Percentiles rank a stretch among this genome's conserved stretches.
Evolutionary conservation across 2,329 filamentous ascomycete species (phyloP).

Genomic region (Alternaria sp.): DNA sequence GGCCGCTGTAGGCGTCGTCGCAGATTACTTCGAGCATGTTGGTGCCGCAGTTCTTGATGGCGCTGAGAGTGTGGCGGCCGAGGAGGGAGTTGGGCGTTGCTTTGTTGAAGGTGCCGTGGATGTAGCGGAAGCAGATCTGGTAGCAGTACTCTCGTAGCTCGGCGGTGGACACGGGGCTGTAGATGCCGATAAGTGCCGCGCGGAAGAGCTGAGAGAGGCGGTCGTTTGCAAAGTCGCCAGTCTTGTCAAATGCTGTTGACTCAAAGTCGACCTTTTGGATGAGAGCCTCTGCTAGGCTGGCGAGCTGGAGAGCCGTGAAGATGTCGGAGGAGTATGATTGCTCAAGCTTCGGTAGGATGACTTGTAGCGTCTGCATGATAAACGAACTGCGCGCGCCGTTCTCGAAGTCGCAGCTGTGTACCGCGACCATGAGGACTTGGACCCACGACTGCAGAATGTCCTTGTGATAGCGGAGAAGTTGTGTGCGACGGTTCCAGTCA

Average conservation of each 20-base stretch:
- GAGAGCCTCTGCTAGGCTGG: conserved; percentile 74
- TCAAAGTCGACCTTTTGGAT: conserved; percentile 73
- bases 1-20: conserved; percentile 89
- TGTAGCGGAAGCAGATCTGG: conserved; percentile 86
- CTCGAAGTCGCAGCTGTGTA: conserved; percentile 82
- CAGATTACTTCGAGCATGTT: conserved; percentile 84
- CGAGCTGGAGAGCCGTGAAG: conserved; percentile 75
- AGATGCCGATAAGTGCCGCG: conserved; percentile 79
- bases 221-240: conserved; percentile 79
- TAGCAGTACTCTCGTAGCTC: conserved; percentile 85
- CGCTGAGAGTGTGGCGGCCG: conserved; percentile 64
- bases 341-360: conserved; percentile 87
- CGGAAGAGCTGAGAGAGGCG: conserved; percentile 92
- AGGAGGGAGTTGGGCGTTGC: conserved; percentile 43
- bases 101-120: conserved; percentile 69
- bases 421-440: conserved; percentile 80
- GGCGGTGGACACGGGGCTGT: conserved; percentile 72
- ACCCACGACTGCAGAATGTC: conserved; percentile 82
- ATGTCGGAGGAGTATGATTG: conserved; percentile 72
- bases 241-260: conserved; percentile 52
- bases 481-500: conserved; percentile 68
- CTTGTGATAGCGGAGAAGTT: conserved; percentile 63
- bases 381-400: conserved; percentile 75
- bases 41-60: conserved; percentile 80
- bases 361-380: conserved; percentile 83